Evolutionary conservation across 768 basidiomycete species (phyloP).

Genomic region (Hydnomerulius pinastri): DNA sequence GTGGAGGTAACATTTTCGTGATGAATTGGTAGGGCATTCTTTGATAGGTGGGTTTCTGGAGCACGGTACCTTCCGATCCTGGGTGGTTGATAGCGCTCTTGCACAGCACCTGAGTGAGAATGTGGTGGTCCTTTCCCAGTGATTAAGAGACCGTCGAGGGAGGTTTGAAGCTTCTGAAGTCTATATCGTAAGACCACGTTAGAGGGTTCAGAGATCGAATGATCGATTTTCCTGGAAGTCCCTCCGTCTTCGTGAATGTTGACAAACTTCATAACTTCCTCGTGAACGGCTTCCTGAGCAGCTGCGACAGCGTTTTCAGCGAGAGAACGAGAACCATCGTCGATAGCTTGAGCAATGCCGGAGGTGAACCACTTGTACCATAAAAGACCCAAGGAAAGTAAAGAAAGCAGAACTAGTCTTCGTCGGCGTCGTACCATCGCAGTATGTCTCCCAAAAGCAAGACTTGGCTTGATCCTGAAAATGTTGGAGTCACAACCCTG

Average conservation of each 20-base stretch:
- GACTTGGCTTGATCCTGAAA: too few species aligned
- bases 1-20: constrained; percentile 2
- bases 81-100: too few species aligned
- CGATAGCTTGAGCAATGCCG: neutral
- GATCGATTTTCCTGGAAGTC: too few species aligned
- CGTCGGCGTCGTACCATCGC: neutral
- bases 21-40: neutral
- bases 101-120: neutral
- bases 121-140: neutral
- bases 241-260: constrained; percentile 3
- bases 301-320: constrained; percentile 15
- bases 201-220: neutral
- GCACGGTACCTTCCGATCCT: neutral
- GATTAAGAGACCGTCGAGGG: too few species aligned
- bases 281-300: constrained; percentile 11
- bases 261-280: constrained; percentile 5
- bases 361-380: neutral
- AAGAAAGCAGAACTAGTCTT: neutral
- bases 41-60: neutral
- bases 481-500: too few species aligned
- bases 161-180: constrained; percentile 12
- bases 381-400: constrained; percentile 5
- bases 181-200: neutral
- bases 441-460: neutral
- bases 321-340: constrained; percentile 1